These are phyloP conservation scores for Amanita exitialis DNA, from an alignment of 768 basidiomycete genomes.

Conservation along the genomic window DNA sequence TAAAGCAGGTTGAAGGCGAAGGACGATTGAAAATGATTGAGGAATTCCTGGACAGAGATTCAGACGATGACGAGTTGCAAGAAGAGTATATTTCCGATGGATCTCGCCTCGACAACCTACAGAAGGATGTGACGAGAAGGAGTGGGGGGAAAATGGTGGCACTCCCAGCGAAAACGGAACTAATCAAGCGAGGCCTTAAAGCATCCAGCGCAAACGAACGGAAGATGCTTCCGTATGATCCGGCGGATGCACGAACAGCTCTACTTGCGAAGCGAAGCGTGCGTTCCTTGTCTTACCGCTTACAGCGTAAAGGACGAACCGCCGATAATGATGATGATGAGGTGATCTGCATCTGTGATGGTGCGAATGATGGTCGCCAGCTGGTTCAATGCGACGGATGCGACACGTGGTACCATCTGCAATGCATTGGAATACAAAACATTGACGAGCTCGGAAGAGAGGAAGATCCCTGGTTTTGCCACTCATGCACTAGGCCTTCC, in stretches of 20 bases:
- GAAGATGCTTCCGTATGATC: conserved; percentile 48
- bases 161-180: conserved; percentile 15
- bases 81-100: conserved; percentile 11
- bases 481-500: conserved; percentile 37
- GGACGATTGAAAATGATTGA: conserved; percentile 59
- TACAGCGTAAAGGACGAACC: conserved; percentile 23
- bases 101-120: conserved; percentile 6
- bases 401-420: conserved; percentile 72
- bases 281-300: conserved; percentile 47
- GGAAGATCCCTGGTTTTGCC: conserved; percentile 76
- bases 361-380: conserved; percentile 59
- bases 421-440: conserved; percentile 65
- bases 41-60: conserved; percentile 63
- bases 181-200: conserved; percentile 23
- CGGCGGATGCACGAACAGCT: conserved; percentile 68
- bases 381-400: conserved; percentile 80
- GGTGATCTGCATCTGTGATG: conserved; percentile 55
- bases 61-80: conserved; percentile 37
- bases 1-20: conserved; percentile 42
- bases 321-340: conserved; percentile 32
- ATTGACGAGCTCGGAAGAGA: conserved; percentile 60
- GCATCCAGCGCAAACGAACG: conserved; percentile 14
- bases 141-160: conserved; percentile 59
- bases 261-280: conserved; percentile 65
- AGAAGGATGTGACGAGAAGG: conserved; percentile 14